These are phyloP conservation scores for Scheffersomyces parashehatae DNA, from an alignment of 1,139 yeast species.

Conservation along the genomic window DNA sequence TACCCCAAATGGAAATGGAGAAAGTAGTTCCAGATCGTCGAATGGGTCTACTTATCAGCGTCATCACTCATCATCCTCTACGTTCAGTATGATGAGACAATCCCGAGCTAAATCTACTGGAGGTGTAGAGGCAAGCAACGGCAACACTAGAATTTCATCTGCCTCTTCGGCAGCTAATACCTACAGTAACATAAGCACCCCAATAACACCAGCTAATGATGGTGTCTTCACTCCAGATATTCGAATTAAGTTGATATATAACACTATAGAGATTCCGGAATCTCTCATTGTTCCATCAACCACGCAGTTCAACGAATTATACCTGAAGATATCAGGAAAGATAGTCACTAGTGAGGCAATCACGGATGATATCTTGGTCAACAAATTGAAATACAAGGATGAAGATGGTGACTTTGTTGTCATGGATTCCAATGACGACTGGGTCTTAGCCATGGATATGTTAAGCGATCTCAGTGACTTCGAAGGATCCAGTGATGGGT, in stretches of 20 bases:
- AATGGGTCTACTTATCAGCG: constrained; percentile 35
- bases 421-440: constrained; percentile 80
- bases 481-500: constrained; percentile 22
- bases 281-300: constrained; percentile 42
- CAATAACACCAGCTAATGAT: constrained; percentile 7
- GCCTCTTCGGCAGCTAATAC: constrained; percentile 7
- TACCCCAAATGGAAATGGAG: constrained; percentile 7
- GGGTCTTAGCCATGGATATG: constrained; percentile 58
- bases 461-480: constrained; percentile 37
- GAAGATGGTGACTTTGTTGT: constrained; percentile 95
- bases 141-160: constrained; percentile 9
- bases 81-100: constrained; percentile 48
- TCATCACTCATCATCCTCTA: constrained; percentile 47
- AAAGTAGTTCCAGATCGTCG: constrained; percentile 20
- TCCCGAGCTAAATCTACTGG: constrained; percentile 27
- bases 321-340: constrained; percentile 38
- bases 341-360: constrained; percentile 33
- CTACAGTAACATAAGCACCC: constrained; percentile 3
- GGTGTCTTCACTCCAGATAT: constrained; percentile 9
- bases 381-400: constrained; percentile 77
- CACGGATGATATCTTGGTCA: constrained; percentile 38
- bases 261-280: constrained; percentile 37
- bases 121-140: constrained; percentile 9
- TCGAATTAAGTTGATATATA: constrained; percentile 55
- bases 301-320: constrained; percentile 49